Evolutionary conservation across 805 yeast genomes (phyloP), one percentile per base, ranked within the genome.

Genomic region (Saccharomycopsis guyanensis): DNA sequence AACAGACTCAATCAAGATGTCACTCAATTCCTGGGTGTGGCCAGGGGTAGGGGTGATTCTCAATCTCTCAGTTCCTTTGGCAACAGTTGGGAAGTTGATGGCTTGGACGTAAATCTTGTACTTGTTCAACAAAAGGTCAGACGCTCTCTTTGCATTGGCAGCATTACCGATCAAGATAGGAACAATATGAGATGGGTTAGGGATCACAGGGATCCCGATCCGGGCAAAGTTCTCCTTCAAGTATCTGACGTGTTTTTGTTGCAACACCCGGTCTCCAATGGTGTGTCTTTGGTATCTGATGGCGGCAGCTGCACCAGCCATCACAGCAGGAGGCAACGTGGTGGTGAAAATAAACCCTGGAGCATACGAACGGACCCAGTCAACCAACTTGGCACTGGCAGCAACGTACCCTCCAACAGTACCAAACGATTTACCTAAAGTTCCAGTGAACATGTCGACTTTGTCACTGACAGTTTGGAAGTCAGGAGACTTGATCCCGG

Each of bases 41-140:
- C 96, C 97, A 32, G 99, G 99, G 36, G 98, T 89, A 46, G 99
- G 97, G n/a, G 99, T 93, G 61, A 93, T 80, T 68, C 99, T 81
- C 59, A 93, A 77, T 63, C 98, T 81, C 70, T 93, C 99, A 55
- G 88, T 82, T 51, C 98, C 98, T 56, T 84, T 80, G 16, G 96
- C 82, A 51, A 93, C 98, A 20, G 98, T 93, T 51, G 99, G 99
- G 79, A 83, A 93, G 70, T 93, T 93, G 64, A 93, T 93, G 40
- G 97, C 96, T 70, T 93, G 99, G 39, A 94, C 98, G 60, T 93
- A 93, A 62, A 93, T 89, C 54, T 76, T 74, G 68, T 88, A 84
- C 57, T 84, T 79, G 53, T 82, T 75, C 72, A 93, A 78, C 60
- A 93, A 76, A 64, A 84, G 63, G 64, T 93, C 98, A 19, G 95